Evolutionary conservation across 1,139 yeast species (phyloP).

Genomic region (Geotrichum restrictum): DNA sequence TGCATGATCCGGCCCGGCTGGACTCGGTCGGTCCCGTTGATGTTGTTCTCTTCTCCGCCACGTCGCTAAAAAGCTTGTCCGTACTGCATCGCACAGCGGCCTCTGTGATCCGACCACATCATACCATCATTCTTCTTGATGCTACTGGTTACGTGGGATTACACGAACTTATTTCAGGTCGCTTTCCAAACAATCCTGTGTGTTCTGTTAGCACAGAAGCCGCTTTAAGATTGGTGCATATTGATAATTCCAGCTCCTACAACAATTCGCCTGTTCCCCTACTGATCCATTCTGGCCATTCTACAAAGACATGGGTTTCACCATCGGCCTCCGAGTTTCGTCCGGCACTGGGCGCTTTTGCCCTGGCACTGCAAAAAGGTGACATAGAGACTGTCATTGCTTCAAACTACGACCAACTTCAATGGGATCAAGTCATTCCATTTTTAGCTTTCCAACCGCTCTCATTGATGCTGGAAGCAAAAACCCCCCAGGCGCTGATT

Average conservation of each 20-base stretch:
- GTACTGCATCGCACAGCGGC: conserved; percentile 8
- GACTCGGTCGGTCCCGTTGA: conserved; percentile 25
- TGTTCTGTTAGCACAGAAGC: conserved; percentile 26
- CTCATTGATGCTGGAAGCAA: conserved; percentile 66
- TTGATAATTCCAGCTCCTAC: conserved; percentile 1
- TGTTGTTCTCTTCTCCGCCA: conserved; percentile 31
- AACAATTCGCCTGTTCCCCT: background rate
- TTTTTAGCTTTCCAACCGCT: conserved; percentile 74
- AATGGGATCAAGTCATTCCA: conserved; percentile 83
- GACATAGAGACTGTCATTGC: conserved; percentile 11
- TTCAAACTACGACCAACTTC: conserved; percentile 38
- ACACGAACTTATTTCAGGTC: conserved; percentile 31
- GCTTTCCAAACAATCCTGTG: conserved; percentile 30
- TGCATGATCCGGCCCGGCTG: conserved; percentile 12
- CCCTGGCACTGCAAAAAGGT: conserved; percentile 4
- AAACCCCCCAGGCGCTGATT: conserved; percentile 54
- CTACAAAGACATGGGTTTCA: conserved; percentile 20
- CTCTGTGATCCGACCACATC: conserved; percentile 25
- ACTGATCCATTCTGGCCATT: conserved; percentile 15
- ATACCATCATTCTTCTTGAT: conserved; percentile 35
- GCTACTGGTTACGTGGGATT: conserved; percentile 33
- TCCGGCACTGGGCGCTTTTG: background rate
- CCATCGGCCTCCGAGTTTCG: conserved; percentile 24
- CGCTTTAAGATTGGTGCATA: conserved; percentile 19
- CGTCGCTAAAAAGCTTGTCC: conserved; percentile 30